Evolutionary conservation across 2,329 filamentous ascomycete species (phyloP), one percentile per base, ranked within the genome.

Genomic region (Penicillium rolfsii): DNA sequence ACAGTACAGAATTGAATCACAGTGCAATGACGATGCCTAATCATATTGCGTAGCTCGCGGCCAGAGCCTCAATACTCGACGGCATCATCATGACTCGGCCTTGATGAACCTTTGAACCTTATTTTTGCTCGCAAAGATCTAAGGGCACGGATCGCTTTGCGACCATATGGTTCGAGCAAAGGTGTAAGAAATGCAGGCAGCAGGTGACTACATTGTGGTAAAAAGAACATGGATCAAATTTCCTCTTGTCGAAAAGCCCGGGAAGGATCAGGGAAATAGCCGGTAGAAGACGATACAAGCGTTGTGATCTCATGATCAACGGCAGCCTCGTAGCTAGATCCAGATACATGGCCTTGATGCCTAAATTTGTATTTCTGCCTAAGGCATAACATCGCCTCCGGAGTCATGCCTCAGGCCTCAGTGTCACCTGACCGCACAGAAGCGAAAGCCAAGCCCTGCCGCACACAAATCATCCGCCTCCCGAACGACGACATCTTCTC

Each of bases 381-480:
- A 12, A 54, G 57, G 57, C 57, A 53, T 24, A 0, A 1, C 4
- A 5, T 11, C 28, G 8, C 30, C n/a, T 14, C 43, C 8, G 16
- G n/a, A 28, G 1, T 35, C 4, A 2, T 19, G 57, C 55, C 52
- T 65, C 41, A 65, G 63, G 63, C 55, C 22, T 30, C 40, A 22
- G 12, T 36, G 5, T 76, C 75, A 77, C 75, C 67, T 77, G 75
- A 77, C 68, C 61, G 40, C 56, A 22, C 64, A 64, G 67, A 75
- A 77, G 74, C 74, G 74, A 76, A 76, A 38, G 69, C 74, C 72
- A 76, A 78, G 68, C 73, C 73, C 73, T 73, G 73, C 69, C 76
- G 73, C 76, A 77, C 74, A 76, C 74, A 77, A 75, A 73, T 66
- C 70, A 70, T 69, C 67, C 72, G 66, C 66, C 61, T 61, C 67